Evolutionary conservation across 1,284 basidiomycete genomes (phyloP), one percentile per base, ranked within the genome.

Genomic region (Psilocybe mexicana): DNA sequence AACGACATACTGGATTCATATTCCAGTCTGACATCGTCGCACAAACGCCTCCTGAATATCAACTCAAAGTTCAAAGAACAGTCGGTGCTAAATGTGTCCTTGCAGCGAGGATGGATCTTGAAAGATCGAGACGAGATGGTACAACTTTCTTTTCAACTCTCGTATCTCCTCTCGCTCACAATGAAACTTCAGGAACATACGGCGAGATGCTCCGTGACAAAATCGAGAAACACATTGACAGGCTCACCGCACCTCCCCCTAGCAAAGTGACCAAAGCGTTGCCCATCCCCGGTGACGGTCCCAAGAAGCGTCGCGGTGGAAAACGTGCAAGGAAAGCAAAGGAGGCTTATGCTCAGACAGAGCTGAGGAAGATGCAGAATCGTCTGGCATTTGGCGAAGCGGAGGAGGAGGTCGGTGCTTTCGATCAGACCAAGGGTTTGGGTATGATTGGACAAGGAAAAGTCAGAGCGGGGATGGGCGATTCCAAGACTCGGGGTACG

Each of bases 381-480:
- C 86, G 97, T 48, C 90, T 99, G 88, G 88, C 84, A 63, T 99
- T 99, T 67, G 97, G 97, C 55, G 90, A 96, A 75, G 90, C 89
- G 1, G 97, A 99, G 72, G 90, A 96, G 68, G 97, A 99, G 74
- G 90, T 95, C 24, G 95, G 94, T 40, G 93, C 94, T 23, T 97
- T 95, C 69, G 97, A 98, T 76, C 90, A 98, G 79, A 95, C 93
- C 10, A 92, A 95, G 75, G 97, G 97, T 4, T 75, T 99, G 70
- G 97, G 97, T 63, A 98, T 99, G 95, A 93, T 98, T 63, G 94
- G 94, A 46, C 83, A 81, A 52, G 96, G 96, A 33, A 93, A 92
- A 73, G 89, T 99, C 47, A 82, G 96, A 55, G 95, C 94, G 7
- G 88, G 88, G 51, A 74, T 84, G 47, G 94, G 89, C 57, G 95